phyloP scores from a whole-genome alignment of 768 basidiomycete genomes.

The Amyloporia xantha region DNA sequence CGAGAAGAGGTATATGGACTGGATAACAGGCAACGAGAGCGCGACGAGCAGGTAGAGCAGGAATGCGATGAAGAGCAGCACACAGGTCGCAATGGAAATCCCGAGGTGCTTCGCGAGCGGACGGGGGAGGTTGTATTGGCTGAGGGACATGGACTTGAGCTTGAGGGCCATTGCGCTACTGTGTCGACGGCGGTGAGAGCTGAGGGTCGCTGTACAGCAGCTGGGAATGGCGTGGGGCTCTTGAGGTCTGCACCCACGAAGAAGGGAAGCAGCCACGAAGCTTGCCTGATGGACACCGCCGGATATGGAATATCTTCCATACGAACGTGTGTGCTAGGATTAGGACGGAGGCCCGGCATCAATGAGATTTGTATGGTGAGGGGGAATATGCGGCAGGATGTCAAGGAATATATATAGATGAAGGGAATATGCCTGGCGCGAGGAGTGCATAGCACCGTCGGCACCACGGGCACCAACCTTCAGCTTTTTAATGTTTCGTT shows the following conservation, averaged over 20 bases:
- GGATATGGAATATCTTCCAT: background rate
- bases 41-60: constrained; percentile 73
- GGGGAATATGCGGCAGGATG: too few species aligned
- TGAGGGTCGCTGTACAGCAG: background rate
- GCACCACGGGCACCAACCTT: too few species aligned
- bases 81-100: constrained; percentile 40
- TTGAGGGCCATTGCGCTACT: background rate
- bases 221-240: background rate
- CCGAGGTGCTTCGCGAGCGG: constrained; percentile 31
- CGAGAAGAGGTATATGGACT: constrained; percentile 54
- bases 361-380: too few species aligned
- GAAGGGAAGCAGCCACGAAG: background rate
- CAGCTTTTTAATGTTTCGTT: too few species aligned
- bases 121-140: constrained; percentile 7
- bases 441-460: too few species aligned
- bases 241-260: background rate
- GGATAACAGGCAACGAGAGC: constrained; percentile 70
- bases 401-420: too few species aligned
- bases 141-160: background rate
- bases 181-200: background rate
- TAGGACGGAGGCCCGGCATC: too few species aligned
- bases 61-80: constrained; percentile 53
- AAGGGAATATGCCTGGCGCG: too few species aligned
- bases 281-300: background rate
- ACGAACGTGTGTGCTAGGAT: background rate